Evolutionary conservation across 768 basidiomycete species (phyloP).

Genomic region (Pleurotus eryngii): DNA sequence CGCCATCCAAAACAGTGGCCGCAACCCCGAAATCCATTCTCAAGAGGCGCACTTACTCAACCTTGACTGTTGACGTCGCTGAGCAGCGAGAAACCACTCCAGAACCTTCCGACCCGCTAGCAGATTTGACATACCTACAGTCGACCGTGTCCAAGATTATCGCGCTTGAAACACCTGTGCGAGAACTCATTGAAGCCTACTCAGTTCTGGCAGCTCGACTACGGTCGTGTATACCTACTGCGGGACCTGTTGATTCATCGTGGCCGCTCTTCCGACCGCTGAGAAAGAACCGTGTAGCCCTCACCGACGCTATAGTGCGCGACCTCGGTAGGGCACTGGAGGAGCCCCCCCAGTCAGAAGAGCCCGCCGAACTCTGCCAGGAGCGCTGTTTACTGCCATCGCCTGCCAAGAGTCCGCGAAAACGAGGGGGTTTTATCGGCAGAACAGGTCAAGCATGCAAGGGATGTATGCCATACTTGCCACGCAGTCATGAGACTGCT

Average conservation of each 20-base stretch:
- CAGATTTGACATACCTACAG: constrained; percentile 61
- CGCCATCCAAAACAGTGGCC: constrained; percentile 28
- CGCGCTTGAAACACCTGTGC: constrained; percentile 40
- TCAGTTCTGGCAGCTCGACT: constrained; percentile 66
- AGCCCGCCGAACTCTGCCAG: constrained; percentile 22
- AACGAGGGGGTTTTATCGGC: constrained; percentile 69
- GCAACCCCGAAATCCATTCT: constrained; percentile 62
- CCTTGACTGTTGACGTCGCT: constrained; percentile 33
- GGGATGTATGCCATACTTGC: constrained; percentile 72
- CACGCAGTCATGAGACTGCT: constrained; percentile 72
- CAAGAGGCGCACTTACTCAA: constrained; percentile 44
- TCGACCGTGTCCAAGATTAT: constrained; percentile 62
- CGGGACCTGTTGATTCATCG: constrained; percentile 54
- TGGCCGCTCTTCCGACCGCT: constrained; percentile 76
- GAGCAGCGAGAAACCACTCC: constrained; percentile 64
- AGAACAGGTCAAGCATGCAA: constrained; percentile 73
- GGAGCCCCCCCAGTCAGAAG: constrained; percentile 40
- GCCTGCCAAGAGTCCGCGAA: constrained; percentile 59
- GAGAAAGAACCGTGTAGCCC: constrained; percentile 44
- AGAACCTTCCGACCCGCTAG: constrained; percentile 69
- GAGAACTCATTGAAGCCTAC: constrained; percentile 72
- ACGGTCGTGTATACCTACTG: constrained; percentile 38
- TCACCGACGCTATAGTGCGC: constrained; percentile 60
- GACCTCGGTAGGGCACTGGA: constrained; percentile 66
- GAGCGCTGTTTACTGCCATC: constrained; percentile 51